Conservation (phyloP, 192 early-diverging fungal species). For the Kappamyces sp. region DNA sequence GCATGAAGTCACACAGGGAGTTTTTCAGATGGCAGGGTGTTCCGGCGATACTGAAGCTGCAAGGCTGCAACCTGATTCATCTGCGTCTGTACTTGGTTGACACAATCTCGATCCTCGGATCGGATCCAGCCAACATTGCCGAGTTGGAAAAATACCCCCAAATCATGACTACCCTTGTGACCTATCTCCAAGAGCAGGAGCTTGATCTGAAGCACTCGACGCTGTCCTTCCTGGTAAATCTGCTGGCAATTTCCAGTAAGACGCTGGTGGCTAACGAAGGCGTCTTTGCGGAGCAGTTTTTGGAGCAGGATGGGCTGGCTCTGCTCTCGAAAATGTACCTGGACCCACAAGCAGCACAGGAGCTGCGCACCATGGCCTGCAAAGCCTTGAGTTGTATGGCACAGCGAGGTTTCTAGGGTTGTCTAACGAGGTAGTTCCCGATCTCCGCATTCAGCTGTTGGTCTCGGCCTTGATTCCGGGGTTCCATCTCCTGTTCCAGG, state of each 20-base stretch:
- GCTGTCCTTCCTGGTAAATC: conserved; percentile 41
- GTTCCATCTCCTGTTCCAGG: no score
- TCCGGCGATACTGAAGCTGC: conserved; percentile 27
- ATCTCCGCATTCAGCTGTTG: no score
- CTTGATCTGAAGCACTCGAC: conserved; percentile 49
- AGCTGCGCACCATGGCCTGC: neutral
- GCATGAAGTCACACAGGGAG: conserved; percentile 32
- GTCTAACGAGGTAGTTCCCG: no score
- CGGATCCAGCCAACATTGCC: conserved; percentile 20
- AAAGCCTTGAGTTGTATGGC: neutral
- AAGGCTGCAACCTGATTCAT: conserved; percentile 28
- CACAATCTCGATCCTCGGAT: conserved; percentile 45
- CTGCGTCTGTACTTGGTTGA: conserved; percentile 49
- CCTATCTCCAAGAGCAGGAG: conserved; percentile 39
- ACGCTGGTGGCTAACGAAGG: neutral
- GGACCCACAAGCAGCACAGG: neutral
- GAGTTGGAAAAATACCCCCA: conserved; percentile 16
- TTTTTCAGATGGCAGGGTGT: conserved; percentile 35
- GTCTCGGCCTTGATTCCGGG: no score
- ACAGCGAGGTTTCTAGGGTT: neutral
- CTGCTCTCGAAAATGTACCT: neutral
- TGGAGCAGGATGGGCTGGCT: neutral
- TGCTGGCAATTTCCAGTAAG: conserved; percentile 41
- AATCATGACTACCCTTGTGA: conserved; percentile 28
- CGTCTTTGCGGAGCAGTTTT: no score